phyloP scores from a whole-genome alignment of 2,329 filamentous ascomycete species.

The Cladosporium velox region DNA sequence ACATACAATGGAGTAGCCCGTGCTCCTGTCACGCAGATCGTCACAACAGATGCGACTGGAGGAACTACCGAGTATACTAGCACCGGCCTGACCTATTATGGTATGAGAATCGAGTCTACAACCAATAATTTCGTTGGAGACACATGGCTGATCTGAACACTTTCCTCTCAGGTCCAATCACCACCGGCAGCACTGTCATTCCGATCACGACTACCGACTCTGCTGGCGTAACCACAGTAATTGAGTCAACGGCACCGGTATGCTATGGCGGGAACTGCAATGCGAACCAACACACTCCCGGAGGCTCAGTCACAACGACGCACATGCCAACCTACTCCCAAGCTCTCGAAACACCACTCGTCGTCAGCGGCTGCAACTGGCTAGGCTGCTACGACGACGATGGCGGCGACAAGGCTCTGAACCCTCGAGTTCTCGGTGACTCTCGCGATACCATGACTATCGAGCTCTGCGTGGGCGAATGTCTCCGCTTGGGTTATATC shows the following conservation, averaged over 20 bases:
- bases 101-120: not conserved
- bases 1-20: constrained; percentile 12
- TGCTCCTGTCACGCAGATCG: not conserved
- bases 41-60: constrained; percentile 12
- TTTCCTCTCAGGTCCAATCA: not conserved
- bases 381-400: constrained; percentile 10
- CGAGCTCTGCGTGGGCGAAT: constrained; percentile 9
- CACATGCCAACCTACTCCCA: not conserved
- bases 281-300: constrained; percentile 7
- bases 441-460: constrained; percentile 3
- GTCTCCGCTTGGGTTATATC: constrained; percentile 27
- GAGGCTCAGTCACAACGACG: constrained; percentile 4
- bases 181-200: constrained; percentile 9
- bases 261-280: constrained; percentile 10
- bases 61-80: not conserved
- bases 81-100: constrained; percentile 12
- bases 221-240: not conserved
- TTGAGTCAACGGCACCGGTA: not conserved
- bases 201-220: constrained; percentile 8
- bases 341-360: constrained; percentile 3
- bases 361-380: constrained; percentile 12
- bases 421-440: not conserved
- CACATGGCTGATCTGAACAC: not conserved
- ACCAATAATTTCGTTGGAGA: not conserved
- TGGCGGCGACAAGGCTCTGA: not conserved